Percentiles rank a stretch among this genome's conserved stretches.
Conservation (phyloP, 208 protist species). For the Wallacemonas collosoma region DNA sequence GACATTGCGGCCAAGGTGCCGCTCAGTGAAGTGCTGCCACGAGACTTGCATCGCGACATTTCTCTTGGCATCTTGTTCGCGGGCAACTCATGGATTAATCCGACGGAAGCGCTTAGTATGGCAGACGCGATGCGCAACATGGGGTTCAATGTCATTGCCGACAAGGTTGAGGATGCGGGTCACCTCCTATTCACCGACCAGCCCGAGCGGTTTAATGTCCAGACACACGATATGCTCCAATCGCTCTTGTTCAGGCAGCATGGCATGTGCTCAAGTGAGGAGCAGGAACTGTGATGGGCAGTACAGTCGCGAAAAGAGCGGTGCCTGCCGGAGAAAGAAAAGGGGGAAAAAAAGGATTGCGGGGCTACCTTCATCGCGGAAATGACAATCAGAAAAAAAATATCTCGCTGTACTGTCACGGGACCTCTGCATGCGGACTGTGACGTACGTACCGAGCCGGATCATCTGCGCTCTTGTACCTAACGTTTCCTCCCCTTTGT, state of each 20-base stretch:
- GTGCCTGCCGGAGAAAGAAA: too few species aligned
- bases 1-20: conserved; percentile 55
- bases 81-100: conserved; percentile 51
- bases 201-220: conserved; percentile 40
- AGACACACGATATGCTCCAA: conserved; percentile 24
- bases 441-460: too few species aligned
- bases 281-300: neutral
- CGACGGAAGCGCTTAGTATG: conserved; percentile 34
- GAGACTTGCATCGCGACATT: conserved; percentile 24
- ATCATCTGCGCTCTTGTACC: too few species aligned
- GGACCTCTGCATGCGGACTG: too few species aligned
- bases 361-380: too few species aligned
- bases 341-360: too few species aligned
- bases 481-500: too few species aligned
- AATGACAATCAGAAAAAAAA: too few species aligned
- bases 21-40: conserved; percentile 40
- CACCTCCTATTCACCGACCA: conserved; percentile 70
- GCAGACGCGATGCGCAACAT: conserved; percentile 27
- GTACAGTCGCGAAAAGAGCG: too few species aligned
- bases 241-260: conserved; percentile 8
- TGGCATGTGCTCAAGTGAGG: conserved; percentile 1
- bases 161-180: conserved; percentile 43
- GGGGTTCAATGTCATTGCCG: conserved; percentile 32
- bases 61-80: conserved; percentile 51
- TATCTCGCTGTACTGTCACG: too few species aligned